These are phyloP conservation scores for Fusarium beomiforme DNA, from an alignment of 2,329 filamentous ascomycete genomes.

Conservation along the genomic window DNA sequence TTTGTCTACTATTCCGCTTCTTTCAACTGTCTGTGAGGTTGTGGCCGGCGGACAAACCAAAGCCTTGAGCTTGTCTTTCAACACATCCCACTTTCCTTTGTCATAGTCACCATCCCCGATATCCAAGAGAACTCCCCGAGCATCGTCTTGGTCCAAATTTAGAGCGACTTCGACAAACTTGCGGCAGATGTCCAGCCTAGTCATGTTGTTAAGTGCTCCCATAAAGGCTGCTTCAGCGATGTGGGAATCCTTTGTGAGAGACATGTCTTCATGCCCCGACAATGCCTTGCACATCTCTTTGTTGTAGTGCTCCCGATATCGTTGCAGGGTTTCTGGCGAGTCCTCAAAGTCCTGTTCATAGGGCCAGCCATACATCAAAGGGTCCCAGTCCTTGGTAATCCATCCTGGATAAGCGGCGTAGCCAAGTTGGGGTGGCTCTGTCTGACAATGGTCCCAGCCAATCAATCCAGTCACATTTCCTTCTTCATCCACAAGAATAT, in stretches of 20 bases:
- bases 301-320: background rate
- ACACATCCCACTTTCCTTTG: accelerated
- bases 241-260: background rate
- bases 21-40: background rate
- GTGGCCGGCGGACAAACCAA: accelerated
- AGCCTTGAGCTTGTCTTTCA: background rate
- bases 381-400: background rate
- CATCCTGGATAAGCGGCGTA: background rate
- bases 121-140: background rate
- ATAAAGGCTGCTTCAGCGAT: background rate
- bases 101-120: background rate
- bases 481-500: background rate
- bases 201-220: background rate
- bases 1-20: background rate
- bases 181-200: background rate
- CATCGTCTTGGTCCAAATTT: accelerated
- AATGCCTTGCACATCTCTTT: background rate
- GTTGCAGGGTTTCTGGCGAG: background rate
- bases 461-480: background rate
- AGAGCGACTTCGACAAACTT: background rate
- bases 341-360: background rate
- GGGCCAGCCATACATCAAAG: conserved; percentile 9
- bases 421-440: background rate
- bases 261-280: background rate
- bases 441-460: conserved; percentile 3